Evolutionary conservation across 169 alveolate species (phyloP).

Genomic region (Plasmodium knowlesi): DNA sequence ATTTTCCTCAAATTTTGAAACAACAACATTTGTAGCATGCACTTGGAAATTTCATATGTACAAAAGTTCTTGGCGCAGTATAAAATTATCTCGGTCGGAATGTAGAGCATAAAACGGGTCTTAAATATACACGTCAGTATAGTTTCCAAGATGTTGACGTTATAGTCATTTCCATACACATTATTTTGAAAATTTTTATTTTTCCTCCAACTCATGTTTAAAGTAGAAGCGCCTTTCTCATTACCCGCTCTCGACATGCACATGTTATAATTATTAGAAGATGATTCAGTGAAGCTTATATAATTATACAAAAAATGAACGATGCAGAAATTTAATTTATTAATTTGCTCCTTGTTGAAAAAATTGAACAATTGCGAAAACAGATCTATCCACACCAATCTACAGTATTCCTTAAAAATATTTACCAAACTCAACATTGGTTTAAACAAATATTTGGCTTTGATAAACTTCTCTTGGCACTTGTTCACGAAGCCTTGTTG

Average conservation of each 20-base stretch:
- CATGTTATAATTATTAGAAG: not conserved
- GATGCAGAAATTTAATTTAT: slow-evolving; percentile 30
- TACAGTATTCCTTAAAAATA: slow-evolving; percentile 42
- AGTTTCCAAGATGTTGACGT: slow-evolving; percentile 53
- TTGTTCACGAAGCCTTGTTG: slow-evolving; percentile 21
- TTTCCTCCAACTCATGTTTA: not conserved
- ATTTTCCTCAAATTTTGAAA: slow-evolving; percentile 14
- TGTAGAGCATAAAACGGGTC: not conserved
- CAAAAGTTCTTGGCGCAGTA: slow-evolving; percentile 40
- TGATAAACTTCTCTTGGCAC: slow-evolving; percentile 29
- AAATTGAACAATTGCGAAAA: slow-evolving; percentile 29
- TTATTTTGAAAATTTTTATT: slow-evolving; percentile 20
- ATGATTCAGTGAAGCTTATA: slow-evolving; percentile 11
- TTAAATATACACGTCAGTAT: slow-evolving; percentile 23
- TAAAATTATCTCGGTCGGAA: slow-evolving; percentile 52
- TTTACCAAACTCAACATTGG: slow-evolving; percentile 29
- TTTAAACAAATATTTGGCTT: slow-evolving; percentile 60
- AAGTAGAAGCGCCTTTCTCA: not conserved
- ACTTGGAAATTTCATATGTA: slow-evolving; percentile 34
- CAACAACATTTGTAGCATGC: slow-evolving; percentile 15
- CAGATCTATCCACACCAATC: slow-evolving; percentile 47
- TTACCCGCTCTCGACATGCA: not conserved
- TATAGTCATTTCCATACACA: slow-evolving; percentile 35
- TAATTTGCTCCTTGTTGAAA: slow-evolving; percentile 30
- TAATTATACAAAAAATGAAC: slow-evolving; percentile 42